Base-by-base conservation (phyloP, 176 grass and related monocot genomes). In the Alopecurus myosuroides region DNA sequence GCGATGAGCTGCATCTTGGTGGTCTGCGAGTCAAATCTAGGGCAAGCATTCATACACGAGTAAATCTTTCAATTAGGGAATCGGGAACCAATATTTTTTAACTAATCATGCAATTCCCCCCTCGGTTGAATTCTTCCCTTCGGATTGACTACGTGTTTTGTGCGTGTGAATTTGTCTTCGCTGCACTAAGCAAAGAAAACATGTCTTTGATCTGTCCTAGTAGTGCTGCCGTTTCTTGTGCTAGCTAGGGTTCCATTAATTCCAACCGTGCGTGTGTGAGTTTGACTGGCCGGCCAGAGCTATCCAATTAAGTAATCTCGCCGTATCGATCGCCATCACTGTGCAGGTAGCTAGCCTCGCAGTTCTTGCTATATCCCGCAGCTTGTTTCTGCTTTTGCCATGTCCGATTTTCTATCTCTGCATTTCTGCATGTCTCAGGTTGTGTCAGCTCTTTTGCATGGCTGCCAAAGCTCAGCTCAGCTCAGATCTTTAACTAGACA, bases 371-470 rank as follows among this genome's bases (percentile, higher is more conserved):
- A 31, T 44, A 9, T 63, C 37, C 37, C 29, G 26, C 56, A 45
- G 13, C 3, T 31, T 44, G 0, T 23, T 81, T 67, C 34, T 70
- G 15, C 28, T 44, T 58, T 30, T 75, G 46, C 13, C 73, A 28
- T 29, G 37, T 11, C 48, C 46, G 12, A 26, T 68, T 82, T 46
- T 23, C 4, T 23, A 46, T n/a, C 13, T 50, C 64, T 84, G 64
- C 69, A 31, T 68, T 25, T 53, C 81, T 88, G 67, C 58, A 30
- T 49, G 20, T 50, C 55, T 81, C 48, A 69, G 77, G 25, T 10
- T 50, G 30, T 84, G 58, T 69, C 82, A 77, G 82, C 44, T 85
- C 29, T 30, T 83, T 76, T 85, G 56, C 77, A 29, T 85, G 46
- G 30, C 77, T 76, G 67, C 45, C 15, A 62, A 22, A 45, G 14